Base-by-base conservation (phyloP, 2,329 filamentous ascomycete species). In the Aureobasidium sp. region DNA sequence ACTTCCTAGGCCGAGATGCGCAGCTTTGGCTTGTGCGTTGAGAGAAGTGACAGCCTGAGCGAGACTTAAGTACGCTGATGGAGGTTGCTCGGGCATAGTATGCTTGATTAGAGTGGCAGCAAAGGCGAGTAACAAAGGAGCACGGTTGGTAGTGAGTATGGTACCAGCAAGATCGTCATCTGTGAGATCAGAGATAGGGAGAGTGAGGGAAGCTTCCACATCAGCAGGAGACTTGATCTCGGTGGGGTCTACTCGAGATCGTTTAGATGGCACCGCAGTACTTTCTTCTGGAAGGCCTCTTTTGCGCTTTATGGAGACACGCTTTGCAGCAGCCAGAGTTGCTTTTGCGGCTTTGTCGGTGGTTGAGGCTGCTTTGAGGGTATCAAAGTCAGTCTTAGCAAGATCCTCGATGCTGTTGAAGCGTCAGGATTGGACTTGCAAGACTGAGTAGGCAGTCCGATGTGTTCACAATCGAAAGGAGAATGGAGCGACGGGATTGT, bases 61-160 rank as follows among this genome's bases (percentile, higher is more conserved):
- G 25, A 97, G 81, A 74, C 93, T 97, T 25, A 97, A 81, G 54
- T 93, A 85, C 75, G 93, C 95, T n/a, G 93, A 96, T 4, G 91
- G 84, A 4, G 94, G 94, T 75, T 97, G 94, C 70, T 93, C 90
- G 0, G 94, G 92, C 91, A 95, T 95, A 0, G 93, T 97, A 74
- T 91, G 90, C 53, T 92, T 90, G 54, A 97, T 76, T 56, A 95
- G 75, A 67, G 89, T 87, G 18, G 94, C 87, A 1, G 91, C 90
- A 77, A 97, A 97, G 0, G 93, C 93, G 7, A 97, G 84, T 2
- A 97, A 89, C 1, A 97, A 80, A 1, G 94, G 94, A 2, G 94
- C 94, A 45, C 94, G 85, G 73, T 97, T 97, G 0, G 93, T 96
- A 68, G 90, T 81, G 1, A 97, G 71, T 0, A 82, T 80, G 1